Evolutionary conservation across 805 yeast genomes (phyloP).

Genomic region (Monosporozyma siamensis): DNA sequence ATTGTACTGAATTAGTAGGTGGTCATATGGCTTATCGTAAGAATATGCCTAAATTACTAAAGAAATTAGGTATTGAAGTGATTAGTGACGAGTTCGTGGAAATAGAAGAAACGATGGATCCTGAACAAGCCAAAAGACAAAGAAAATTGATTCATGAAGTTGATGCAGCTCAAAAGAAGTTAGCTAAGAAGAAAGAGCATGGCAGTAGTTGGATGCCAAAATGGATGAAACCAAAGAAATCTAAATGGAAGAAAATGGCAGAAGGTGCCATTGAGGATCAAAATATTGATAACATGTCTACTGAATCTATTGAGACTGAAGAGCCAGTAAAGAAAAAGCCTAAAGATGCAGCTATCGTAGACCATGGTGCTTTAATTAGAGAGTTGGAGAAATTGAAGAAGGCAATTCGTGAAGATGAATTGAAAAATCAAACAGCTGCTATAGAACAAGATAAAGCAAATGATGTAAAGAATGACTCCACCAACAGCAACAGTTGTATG

Average conservation of each 20-base stretch:
- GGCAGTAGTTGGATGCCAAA: slow-evolving; percentile 34
- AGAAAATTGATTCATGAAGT: slow-evolving; percentile 75
- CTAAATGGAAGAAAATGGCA: slow-evolving; percentile 58
- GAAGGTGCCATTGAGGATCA: slow-evolving; percentile 32
- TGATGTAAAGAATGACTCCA: neutral
- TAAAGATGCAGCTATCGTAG: slow-evolving; percentile 21
- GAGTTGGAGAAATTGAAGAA: slow-evolving; percentile 20
- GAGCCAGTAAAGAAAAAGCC: slow-evolving; percentile 7
- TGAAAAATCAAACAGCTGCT: slow-evolving; percentile 2
- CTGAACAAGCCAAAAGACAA: slow-evolving; percentile 75
- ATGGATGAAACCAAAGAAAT: slow-evolving; percentile 43
- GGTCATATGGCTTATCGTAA: slow-evolving; percentile 98
- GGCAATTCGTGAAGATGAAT: slow-evolving; percentile 17
- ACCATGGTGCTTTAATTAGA: slow-evolving; percentile 24
- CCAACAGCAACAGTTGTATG: too few species aligned
- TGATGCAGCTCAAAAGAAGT: slow-evolving; percentile 68
- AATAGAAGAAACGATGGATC: slow-evolving; percentile 84
- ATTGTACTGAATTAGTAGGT: slow-evolving; percentile 76
- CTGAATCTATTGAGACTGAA: slow-evolving; percentile 3
- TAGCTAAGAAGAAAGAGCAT: slow-evolving; percentile 35
- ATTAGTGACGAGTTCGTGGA: slow-evolving; percentile 87
- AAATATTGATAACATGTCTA: slow-evolving; percentile 9
- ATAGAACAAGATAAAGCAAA: slow-evolving; percentile 1
- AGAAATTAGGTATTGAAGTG: slow-evolving; percentile 66
- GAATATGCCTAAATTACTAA: slow-evolving; percentile 77